Percentiles rank a stretch among this genome's conserved stretches.
Conservation (phyloP, 257 asterid genomes). For the Rubia yunnanensis region DNA sequence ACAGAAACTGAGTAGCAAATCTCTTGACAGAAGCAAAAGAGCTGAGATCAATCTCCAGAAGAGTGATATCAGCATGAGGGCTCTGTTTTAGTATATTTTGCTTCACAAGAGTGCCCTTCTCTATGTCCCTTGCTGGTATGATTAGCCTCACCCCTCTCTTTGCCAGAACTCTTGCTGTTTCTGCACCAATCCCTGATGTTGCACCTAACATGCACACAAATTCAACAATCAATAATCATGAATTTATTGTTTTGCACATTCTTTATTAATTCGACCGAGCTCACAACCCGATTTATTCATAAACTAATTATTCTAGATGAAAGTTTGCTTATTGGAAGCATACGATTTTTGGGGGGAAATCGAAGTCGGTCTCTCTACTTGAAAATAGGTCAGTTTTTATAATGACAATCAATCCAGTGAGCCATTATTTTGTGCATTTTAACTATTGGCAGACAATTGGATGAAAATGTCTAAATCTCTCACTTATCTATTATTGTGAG, state of each 20-base stretch:
- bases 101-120: constrained; percentile 54
- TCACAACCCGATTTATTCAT: no score
- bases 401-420: no score
- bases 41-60: constrained; percentile 76
- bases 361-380: no score
- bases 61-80: constrained; percentile 49
- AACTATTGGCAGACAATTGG: no score
- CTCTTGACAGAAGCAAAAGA: constrained; percentile 74
- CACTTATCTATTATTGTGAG: no score
- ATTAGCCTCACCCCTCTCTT: constrained; percentile 68
- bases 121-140: constrained; percentile 70
- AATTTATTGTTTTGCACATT: neutral
- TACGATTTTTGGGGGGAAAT: no score
- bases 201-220: constrained; percentile 43
- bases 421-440: no score
- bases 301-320: no score
- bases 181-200: constrained; percentile 88
- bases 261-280: no score
- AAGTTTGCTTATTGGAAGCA: no score
- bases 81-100: constrained; percentile 41
- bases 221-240: neutral
- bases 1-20: constrained; percentile 64
- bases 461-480: no score
- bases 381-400: no score
- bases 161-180: constrained; percentile 81